Percentiles rank a stretch among this genome's conserved stretches.
Conservation (phyloP, 2,329 filamentous ascomycete species). For the Seiridium unicorne region DNA sequence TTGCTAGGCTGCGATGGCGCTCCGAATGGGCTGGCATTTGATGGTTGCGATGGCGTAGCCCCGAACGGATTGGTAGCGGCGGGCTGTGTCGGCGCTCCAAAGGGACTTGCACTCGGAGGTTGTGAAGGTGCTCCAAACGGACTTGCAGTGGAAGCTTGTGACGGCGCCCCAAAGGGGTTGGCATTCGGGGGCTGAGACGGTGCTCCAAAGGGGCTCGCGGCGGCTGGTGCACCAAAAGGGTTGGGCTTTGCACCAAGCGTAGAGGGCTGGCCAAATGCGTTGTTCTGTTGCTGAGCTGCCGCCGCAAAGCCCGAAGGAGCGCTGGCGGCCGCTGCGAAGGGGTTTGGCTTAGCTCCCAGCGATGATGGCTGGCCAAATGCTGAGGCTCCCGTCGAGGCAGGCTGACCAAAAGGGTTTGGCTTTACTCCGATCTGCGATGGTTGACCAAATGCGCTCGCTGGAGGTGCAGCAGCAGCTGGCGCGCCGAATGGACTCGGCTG, state of each 20-base stretch:
- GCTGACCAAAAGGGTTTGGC: constrained; percentile 17
- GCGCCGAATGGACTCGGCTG: constrained; percentile 27
- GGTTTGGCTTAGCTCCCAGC: constrained; percentile 26
- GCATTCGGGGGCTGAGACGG: constrained; percentile 17
- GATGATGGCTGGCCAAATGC: constrained; percentile 37
- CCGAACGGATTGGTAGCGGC: constrained; percentile 17
- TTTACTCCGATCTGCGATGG: constrained; percentile 28
- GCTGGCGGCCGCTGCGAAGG: constrained; percentile 20
- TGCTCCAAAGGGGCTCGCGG: constrained; percentile 20
- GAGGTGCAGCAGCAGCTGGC: constrained; percentile 15
- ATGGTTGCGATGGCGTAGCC: constrained; percentile 11
- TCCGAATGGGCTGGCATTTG: constrained; percentile 20
- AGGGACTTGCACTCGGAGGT: constrained; percentile 18
- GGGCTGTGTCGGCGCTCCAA: constrained; percentile 14
- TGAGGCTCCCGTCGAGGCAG: constrained; percentile 14
- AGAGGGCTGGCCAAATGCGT: constrained; percentile 44
- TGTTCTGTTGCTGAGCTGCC: constrained; percentile 19
- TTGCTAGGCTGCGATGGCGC: constrained; percentile 18
- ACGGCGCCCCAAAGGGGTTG: constrained; percentile 27
- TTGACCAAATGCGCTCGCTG: constrained; percentile 42
- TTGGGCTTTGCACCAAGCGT: constrained; percentile 22
- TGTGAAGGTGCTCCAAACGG: constrained; percentile 21
- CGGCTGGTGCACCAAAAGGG: constrained; percentile 18
- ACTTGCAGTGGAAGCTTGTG: background rate
- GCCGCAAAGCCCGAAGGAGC: constrained; percentile 29